These are phyloP conservation scores for Penicillium paxilli DNA, from an alignment of 495 filamentous ascomycete species.

Conservation along the genomic window DNA sequence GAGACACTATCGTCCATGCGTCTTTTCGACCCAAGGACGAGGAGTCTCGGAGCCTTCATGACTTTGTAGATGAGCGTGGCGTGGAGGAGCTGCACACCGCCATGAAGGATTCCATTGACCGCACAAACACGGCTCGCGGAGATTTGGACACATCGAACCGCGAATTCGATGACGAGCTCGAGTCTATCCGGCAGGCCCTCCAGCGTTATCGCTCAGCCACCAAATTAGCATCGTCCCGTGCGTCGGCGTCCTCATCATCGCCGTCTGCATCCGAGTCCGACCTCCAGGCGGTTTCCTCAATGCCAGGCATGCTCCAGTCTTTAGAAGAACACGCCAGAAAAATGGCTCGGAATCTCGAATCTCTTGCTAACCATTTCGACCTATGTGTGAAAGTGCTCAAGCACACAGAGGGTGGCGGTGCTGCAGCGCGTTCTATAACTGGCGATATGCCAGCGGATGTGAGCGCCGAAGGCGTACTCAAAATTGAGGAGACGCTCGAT, in stretches of 20 bases:
- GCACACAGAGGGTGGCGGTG: constrained; percentile 85
- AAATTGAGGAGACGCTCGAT: constrained; percentile 56
- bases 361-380: constrained; percentile 89
- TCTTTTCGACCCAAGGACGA: constrained; percentile 70
- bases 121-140: constrained; percentile 54
- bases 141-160: constrained; percentile 48
- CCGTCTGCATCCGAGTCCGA: constrained; percentile 37
- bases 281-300: constrained; percentile 46
- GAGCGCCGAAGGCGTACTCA: constrained; percentile 42
- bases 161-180: constrained; percentile 58
- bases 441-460: constrained; percentile 62
- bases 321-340: constrained; percentile 77
- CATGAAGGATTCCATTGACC: constrained; percentile 67
- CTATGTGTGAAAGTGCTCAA: constrained; percentile 90
- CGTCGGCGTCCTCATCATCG: constrained; percentile 41
- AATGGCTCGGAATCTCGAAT: constrained; percentile 80
- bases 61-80: constrained; percentile 84
- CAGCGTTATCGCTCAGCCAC: constrained; percentile 40
- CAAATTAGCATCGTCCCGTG: constrained; percentile 41
- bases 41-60: constrained; percentile 69
- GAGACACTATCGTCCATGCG: constrained; percentile 70
- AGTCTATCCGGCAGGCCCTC: constrained; percentile 61
- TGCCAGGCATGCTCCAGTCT: constrained; percentile 66
- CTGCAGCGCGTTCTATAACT: constrained; percentile 61
- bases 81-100: constrained; percentile 67